A percentile compares a stretch with the other conserved stretches of the same genome.
These are phyloP conservation scores for Syzygium aromaticum DNA, from an alignment of 345 rosid species.

Conservation along the genomic window DNA sequence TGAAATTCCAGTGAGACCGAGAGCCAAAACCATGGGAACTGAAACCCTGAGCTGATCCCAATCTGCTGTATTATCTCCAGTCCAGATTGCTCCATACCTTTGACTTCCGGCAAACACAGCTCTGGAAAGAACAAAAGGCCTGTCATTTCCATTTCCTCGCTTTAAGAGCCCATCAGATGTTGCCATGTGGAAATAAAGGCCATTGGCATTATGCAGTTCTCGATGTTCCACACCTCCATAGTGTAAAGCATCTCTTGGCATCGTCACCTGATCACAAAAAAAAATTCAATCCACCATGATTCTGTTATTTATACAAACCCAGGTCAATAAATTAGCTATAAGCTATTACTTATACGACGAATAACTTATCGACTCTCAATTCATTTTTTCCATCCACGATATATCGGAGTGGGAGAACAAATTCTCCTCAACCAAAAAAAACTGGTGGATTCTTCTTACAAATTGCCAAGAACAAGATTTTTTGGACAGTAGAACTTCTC, in stretches of 20 bases:
- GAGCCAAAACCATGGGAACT: conserved; percentile 89
- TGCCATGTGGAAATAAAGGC: conserved; percentile 96
- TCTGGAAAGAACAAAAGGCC: conserved; percentile 96
- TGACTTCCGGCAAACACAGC: conserved; percentile 97
- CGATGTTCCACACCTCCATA: conserved; percentile 77
- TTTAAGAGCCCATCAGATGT: conserved; percentile 90
- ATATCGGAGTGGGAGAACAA: not conserved
- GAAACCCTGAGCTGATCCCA: conserved; percentile 98
- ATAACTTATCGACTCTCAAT: not conserved
- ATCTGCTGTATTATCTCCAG: conserved; percentile 93
- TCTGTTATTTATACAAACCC: not conserved
- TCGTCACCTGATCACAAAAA: conserved; percentile 46
- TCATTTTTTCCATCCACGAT: not conserved
- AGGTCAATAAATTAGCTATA: not conserved
- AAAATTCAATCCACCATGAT: not conserved
- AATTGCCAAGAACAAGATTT: not conserved
- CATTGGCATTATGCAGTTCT: conserved; percentile 91
- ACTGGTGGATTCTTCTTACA: not conserved
- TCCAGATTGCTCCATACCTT: conserved; percentile 96
- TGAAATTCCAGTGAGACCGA: conserved; percentile 78
- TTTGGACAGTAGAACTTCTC: not conserved
- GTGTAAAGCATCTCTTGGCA: conserved; percentile 98
- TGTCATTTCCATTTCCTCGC: conserved; percentile 82
- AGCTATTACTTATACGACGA: not conserved
- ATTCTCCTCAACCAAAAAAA: not conserved